Percentiles rank a stretch among this genome's conserved stretches.
phyloP scores from a whole-genome alignment of 306 rosid species.

The Sesbania bispinosa region DNA sequence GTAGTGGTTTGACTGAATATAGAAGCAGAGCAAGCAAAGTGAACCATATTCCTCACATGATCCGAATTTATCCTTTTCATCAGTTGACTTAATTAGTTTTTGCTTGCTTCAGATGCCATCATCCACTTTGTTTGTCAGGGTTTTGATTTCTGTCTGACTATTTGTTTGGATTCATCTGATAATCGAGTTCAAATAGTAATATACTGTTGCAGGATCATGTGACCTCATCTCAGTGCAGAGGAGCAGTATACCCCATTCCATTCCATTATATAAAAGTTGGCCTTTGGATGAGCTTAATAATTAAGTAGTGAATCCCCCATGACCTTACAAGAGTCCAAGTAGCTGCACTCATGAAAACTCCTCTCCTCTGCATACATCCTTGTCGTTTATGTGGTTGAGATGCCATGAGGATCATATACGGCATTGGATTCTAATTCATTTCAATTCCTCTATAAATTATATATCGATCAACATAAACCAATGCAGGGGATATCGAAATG shows the following conservation, averaged over 20 bases:
- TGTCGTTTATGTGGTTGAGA: slow-evolving; percentile 17
- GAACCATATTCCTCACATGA: slow-evolving; percentile 27
- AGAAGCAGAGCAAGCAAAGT: neutral
- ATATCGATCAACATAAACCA: neutral
- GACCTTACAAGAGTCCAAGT: slow-evolving; percentile 23
- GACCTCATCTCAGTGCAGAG: slow-evolving; percentile 13
- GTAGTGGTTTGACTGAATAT: neutral
- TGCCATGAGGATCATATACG: neutral
- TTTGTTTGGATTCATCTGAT: neutral
- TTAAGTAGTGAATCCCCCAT: slow-evolving; percentile 24
- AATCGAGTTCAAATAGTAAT: neutral
- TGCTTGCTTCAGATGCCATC: neutral
- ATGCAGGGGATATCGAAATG: too few species aligned
- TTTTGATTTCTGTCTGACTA: neutral
- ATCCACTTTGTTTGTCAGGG: neutral
- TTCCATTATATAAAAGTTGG: slow-evolving; percentile 3
- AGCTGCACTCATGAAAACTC: neutral
- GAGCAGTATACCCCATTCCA: slow-evolving; percentile 2
- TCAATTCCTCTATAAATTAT: too few species aligned
- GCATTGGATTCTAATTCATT: neutral
- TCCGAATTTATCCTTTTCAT: neutral
- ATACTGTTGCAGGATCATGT: slow-evolving; percentile 24
- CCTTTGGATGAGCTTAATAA: slow-evolving; percentile 22
- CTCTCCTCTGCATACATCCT: neutral
- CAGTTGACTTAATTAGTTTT: slow-evolving; percentile 25